Base-by-base conservation (phyloP, 257 asterid genomes). In the Knoxia roxburghii region DNA sequence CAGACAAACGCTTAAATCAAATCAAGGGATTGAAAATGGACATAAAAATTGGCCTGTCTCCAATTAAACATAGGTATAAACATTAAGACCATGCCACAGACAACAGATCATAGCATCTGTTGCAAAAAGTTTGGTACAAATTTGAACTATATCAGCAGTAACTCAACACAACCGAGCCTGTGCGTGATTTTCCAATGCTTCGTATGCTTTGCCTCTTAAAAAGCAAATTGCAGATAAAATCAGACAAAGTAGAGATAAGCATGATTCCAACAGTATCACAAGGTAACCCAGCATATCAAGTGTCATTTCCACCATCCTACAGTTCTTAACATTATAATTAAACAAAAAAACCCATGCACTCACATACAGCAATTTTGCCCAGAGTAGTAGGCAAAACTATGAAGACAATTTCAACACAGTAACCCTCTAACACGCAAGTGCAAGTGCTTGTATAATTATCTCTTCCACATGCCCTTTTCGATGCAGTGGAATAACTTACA, bases 91-190 rank as follows among this genome's bases (percentile, higher is more conserved):
- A 50, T 18, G 17, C 21, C 24, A 27, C 67, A 23, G 66, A 65
- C n/a, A 65, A 46, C 45, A 63, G 49, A 30, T 8, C 33, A 53
- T 32, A 27, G 27, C 37, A 5, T 20, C 1, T 1, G 11, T 10
- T 10, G 1, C 40, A 35, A 56, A 64, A 55, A 21, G 43, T 21
- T 43, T 40, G 13, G 32, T 21, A 11, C 15, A 6, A 21, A 52
- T 15, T 41, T 1, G 18, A 43, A 15, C 55, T 18, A 27, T 18
- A 26, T 63, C 18, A 51, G 20, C 46, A 54, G 56, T 23, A 67
- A 76, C 96, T 68, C 76, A 90, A 97, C 99, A 94, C 73, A 90
- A 83, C 45, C 95, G 90, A 78, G 99, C 96, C 77, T 90, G 97
- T 23, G 80, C 73, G 59, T 91, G 95, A 70, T 94, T 94, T 81